These are phyloP conservation scores for Dactylellina parvicollis DNA, from an alignment of 2,329 filamentous ascomycete genomes.

Conservation along the genomic window DNA sequence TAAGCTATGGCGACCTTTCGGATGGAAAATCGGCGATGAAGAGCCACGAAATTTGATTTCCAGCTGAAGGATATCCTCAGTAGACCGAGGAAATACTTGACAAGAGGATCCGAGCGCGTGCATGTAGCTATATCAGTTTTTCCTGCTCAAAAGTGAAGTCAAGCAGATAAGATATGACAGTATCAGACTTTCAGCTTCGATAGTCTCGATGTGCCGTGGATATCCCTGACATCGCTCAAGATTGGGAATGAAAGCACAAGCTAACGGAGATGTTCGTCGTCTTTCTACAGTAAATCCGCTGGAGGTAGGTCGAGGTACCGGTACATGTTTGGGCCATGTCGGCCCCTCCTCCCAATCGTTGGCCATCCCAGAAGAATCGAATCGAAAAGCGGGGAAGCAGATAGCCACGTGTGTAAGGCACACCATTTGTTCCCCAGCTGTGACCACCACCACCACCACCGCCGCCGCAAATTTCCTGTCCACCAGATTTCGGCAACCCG, in stretches of 20 bases:
- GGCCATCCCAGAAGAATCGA: slow-evolving; percentile 19
- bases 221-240: slow-evolving; percentile 23
- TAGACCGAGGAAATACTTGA: not conserved
- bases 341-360: slow-evolving; percentile 9
- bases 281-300: not conserved
- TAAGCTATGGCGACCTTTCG: not conserved
- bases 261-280: not conserved
- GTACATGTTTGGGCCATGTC: slow-evolving; percentile 28
- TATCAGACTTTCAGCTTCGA: not conserved
- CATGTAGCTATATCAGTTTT: slow-evolving; percentile 43
- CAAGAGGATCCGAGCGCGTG: slow-evolving; percentile 49
- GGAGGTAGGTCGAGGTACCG: slow-evolving; percentile 43
- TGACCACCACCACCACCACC: slow-evolving; percentile 9
- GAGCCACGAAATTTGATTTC: too few relatives aligned
- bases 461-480: slow-evolving; percentile 17
- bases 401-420: slow-evolving; percentile 48
- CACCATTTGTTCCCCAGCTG: slow-evolving; percentile 14
- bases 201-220: slow-evolving; percentile 13
- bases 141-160: not conserved
- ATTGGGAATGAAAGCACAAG: not conserved
- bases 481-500: slow-evolving; percentile 21
- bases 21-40: too few relatives aligned
- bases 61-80: slow-evolving; percentile 2
- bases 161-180: slow-evolving; percentile 13
- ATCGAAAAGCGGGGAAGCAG: slow-evolving; percentile 51